These are phyloP conservation scores for Trichoderma sp. DNA, from an alignment of 2,329 filamentous ascomycete genomes.

Conservation along the genomic window DNA sequence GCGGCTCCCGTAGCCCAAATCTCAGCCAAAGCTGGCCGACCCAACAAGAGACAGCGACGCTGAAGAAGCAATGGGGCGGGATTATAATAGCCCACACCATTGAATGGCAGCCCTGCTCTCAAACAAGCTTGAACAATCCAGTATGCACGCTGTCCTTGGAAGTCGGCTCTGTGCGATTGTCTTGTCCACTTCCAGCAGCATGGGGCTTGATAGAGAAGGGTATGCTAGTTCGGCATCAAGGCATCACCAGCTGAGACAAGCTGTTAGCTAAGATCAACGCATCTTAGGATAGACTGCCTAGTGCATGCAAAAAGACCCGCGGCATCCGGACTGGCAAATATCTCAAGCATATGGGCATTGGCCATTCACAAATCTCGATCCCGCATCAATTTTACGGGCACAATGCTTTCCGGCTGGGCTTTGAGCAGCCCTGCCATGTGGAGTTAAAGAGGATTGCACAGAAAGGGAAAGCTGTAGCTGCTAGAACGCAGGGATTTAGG, in stretches of 20 bases:
- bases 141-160: neutral
- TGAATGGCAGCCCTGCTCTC: neutral
- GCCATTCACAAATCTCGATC: neutral
- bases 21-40: conserved; percentile 16
- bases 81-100: neutral
- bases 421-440: conserved; percentile 1
- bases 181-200: neutral
- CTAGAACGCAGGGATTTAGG: neutral
- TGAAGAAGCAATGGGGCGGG: conserved; percentile 20
- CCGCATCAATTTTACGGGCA: neutral
- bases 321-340: neutral
- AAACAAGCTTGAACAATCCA: neutral
- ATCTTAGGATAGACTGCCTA: neutral
- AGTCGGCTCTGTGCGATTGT: neutral
- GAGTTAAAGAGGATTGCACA: neutral
- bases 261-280: conserved; percentile 6
- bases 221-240: neutral
- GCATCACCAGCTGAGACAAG: neutral
- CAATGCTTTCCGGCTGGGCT: neutral
- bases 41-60: conserved; percentile 32
- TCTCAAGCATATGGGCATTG: neutral
- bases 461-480: neutral
- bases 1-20: conserved; percentile 20
- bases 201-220: neutral
- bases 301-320: neutral